These are phyloP conservation scores for Sclerotinia borealis DNA, from an alignment of 2,329 filamentous ascomycete genomes.

Conservation along the genomic window DNA sequence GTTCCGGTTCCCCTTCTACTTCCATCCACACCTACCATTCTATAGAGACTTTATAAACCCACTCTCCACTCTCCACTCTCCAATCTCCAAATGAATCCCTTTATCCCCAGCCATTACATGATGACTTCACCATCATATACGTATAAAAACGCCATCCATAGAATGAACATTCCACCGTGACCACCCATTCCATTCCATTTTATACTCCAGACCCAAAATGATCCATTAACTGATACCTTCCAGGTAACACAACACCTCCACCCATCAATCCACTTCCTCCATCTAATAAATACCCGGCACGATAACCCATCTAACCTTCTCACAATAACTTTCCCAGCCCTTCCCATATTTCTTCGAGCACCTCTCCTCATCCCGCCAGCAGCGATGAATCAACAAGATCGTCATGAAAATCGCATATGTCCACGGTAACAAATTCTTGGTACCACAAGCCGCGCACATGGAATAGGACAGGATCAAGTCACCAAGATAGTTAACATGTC, in stretches of 20 bases:
- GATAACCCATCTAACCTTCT: constrained; percentile 38
- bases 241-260: not conserved
- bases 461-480: constrained; percentile 37
- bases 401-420: constrained; percentile 42
- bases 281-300: constrained; percentile 37
- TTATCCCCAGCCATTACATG: not conserved
- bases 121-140: not conserved
- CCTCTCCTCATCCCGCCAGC: constrained; percentile 40
- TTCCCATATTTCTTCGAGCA: constrained; percentile 41
- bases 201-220: not conserved
- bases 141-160: not conserved
- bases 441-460: constrained; percentile 39
- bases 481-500: constrained; percentile 39
- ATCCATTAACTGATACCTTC: not conserved
- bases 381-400: constrained; percentile 39
- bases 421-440: constrained; percentile 38
- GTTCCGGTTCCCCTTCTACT: no score
- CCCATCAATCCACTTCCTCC: not conserved
- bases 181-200: not conserved
- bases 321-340: constrained; percentile 40
- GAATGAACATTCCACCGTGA: no score
- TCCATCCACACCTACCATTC: not conserved
- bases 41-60: not conserved
- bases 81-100: not conserved
- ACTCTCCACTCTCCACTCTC: not conserved